Evolutionary conservation across 331 rosid genomes (phyloP).

Genomic region (Malus hybrid): DNA sequence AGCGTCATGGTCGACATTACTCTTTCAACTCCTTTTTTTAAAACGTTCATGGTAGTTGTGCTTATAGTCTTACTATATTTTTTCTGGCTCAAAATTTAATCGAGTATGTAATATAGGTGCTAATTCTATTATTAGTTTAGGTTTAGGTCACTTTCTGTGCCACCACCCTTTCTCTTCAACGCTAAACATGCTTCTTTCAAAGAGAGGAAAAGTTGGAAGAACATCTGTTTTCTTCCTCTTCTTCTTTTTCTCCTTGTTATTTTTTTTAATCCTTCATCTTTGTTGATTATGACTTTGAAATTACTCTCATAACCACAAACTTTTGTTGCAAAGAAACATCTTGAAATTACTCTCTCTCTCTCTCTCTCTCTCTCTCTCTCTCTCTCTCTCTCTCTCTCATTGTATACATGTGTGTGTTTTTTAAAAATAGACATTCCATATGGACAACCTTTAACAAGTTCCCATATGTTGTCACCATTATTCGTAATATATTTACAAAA

Average conservation of each 20-base stretch:
- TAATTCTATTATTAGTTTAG: background rate
- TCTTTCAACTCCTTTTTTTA: background rate
- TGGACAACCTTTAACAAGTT: background rate
- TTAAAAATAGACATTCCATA: background rate
- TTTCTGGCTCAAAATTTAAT: background rate
- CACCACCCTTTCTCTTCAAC: background rate
- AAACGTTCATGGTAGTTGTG: background rate
- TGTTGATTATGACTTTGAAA: background rate
- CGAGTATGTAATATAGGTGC: too few species aligned
- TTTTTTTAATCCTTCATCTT: background rate
- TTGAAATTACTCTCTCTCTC: background rate
- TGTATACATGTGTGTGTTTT: background rate
- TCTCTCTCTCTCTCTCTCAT: background rate
- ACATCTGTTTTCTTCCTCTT: background rate
- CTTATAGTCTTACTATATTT: background rate
- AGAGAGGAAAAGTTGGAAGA: background rate
- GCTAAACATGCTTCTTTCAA: background rate
- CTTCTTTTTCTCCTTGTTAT: background rate
- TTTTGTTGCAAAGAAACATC: background rate
- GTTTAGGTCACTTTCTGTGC: background rate
- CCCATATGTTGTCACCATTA: background rate
- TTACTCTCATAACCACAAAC: background rate
- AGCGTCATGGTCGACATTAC: conserved; percentile 1
- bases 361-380: background rate
- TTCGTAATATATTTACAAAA: background rate